Conservation (phyloP, 768 basidiomycete species). For the Tricholoma matsutake region DNA sequence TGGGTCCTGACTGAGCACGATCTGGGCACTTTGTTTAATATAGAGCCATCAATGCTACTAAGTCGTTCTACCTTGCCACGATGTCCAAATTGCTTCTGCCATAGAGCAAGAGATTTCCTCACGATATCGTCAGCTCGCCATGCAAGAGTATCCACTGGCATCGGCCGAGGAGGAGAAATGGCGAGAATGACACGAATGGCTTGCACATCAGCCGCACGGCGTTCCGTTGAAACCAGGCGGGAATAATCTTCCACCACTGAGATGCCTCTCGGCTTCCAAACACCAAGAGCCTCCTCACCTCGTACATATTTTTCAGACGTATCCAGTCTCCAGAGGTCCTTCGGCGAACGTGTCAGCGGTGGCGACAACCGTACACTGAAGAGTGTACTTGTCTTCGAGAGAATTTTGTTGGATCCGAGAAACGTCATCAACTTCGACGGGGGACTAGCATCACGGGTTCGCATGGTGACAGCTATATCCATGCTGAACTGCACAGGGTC, state of each 20-base stretch:
- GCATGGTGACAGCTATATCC: constrained; percentile 84
- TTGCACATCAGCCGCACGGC: constrained; percentile 84
- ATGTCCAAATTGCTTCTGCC: constrained; percentile 83
- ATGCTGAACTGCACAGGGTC: constrained; percentile 87
- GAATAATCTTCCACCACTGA: constrained; percentile 86
- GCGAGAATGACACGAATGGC: constrained; percentile 78
- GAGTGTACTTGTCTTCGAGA: constrained; percentile 77
- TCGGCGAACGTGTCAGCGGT: constrained; percentile 78
- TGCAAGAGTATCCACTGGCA: constrained; percentile 49
- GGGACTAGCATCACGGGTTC: constrained; percentile 79
- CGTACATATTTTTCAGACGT: constrained; percentile 93
- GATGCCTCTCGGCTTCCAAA: constrained; percentile 88
- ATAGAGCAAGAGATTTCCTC: constrained; percentile 65
- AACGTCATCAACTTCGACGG: constrained; percentile 76
- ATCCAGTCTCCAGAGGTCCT: constrained; percentile 92
- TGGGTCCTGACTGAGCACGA: constrained; percentile 73
- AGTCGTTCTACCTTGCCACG: constrained; percentile 58
- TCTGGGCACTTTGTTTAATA: constrained; percentile 43
- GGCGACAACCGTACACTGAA: constrained; percentile 82
- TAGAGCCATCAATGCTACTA: neutral
- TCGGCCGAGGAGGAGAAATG: constrained; percentile 46
- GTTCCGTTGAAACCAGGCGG: constrained; percentile 67
- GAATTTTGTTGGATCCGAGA: constrained; percentile 73
- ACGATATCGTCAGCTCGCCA: constrained; percentile 71
- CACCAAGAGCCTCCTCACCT: constrained; percentile 80